Base-by-base conservation (phyloP, 2,329 filamentous ascomycete species). In the Aspergillus pseudoglaucus region DNA sequence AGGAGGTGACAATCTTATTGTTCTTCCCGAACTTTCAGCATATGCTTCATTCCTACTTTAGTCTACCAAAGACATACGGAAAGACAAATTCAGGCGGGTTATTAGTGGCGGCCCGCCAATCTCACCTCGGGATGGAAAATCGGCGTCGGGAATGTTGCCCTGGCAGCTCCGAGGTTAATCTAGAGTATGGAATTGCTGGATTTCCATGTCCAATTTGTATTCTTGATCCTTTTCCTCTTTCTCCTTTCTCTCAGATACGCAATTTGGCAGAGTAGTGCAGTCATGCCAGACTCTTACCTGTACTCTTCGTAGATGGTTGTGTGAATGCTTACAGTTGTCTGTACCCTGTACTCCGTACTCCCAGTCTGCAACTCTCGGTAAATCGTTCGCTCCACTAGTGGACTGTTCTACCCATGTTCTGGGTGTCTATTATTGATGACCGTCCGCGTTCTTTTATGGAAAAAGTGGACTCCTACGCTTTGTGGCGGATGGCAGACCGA, bases 91-190 rank as follows among this genome's bases (percentile, higher is more conserved):
- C 14, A 15, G 15, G 15, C 37, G 37, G 10, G 8, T 39, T 39
- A 22, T 39, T 39, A 39, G 18, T 18, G 37, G 15, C 17, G 37
- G 15, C 17, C 14, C 15, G 37, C 37, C 15, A 18, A 37, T 18
- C 17, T 18, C 23, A 45, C 51, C 40, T 49, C 47, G 52, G 52
- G 32, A 50, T 47, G 44, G 47, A 48, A 43, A 40, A 41, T 52
- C 44, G 47, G 52, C 37, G 41, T 48, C 52, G 50, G 52, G 42
- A 48, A 30, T 39, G 46, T 39, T 39, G 35, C 33, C 23, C 33
- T 18, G 22, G 27, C 30, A 35, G 32, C 40, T 51, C 51, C 51
- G 51, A 53, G 49, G 51, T 47, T 46, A 43, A n/a, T 38, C 27
- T 18, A 32, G n/a, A 37, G 30, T 4, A 37, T 37, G 33, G 9